phyloP scores from a whole-genome alignment of 768 basidiomycete genomes.

The Rhodotorula kratochvilovae region DNA sequence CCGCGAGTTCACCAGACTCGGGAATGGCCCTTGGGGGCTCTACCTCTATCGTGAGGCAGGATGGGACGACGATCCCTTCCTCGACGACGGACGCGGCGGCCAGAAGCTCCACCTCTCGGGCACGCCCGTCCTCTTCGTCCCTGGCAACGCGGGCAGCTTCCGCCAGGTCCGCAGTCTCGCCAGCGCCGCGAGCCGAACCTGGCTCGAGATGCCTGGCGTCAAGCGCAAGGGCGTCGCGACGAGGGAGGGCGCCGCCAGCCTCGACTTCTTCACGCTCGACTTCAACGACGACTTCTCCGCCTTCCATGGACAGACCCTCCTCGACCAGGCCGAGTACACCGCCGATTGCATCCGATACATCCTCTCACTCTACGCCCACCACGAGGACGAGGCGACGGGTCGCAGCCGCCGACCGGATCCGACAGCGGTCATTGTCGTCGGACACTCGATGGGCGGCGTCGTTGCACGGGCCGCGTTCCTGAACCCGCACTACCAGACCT shows the following conservation, averaged over 20 bases:
- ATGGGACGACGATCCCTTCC: constrained; percentile 65
- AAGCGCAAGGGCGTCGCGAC: constrained; percentile 45
- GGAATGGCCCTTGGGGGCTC: constrained; percentile 49
- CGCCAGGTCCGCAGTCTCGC: constrained; percentile 92
- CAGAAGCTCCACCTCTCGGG: constrained; percentile 50
- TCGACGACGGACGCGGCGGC: constrained; percentile 43
- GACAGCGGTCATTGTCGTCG: constrained; percentile 70
- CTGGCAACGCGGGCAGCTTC: constrained; percentile 93
- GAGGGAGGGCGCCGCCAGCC: constrained; percentile 53
- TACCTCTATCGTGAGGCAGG: constrained; percentile 85
- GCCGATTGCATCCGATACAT: constrained; percentile 68
- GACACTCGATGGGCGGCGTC: constrained; percentile 96
- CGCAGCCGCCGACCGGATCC: constrained; percentile 40
- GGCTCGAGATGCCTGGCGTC: constrained; percentile 57
- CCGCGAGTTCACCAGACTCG: constrained; percentile 58
- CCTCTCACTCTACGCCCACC: constrained; percentile 61
- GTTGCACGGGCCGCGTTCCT: constrained; percentile 77
- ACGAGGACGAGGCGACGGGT: not conserved
- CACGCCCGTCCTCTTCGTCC: constrained; percentile 88
- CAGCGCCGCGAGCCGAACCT: constrained; percentile 79
- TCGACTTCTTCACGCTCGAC: constrained; percentile 90
- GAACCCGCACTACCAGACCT: constrained; percentile 49
- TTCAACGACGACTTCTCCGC: constrained; percentile 97
- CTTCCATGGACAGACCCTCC: constrained; percentile 82
- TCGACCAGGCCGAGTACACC: constrained; percentile 73